phyloP scores from a whole-genome alignment of 176 grass and related monocot species.

The Eleusine indica region DNA sequence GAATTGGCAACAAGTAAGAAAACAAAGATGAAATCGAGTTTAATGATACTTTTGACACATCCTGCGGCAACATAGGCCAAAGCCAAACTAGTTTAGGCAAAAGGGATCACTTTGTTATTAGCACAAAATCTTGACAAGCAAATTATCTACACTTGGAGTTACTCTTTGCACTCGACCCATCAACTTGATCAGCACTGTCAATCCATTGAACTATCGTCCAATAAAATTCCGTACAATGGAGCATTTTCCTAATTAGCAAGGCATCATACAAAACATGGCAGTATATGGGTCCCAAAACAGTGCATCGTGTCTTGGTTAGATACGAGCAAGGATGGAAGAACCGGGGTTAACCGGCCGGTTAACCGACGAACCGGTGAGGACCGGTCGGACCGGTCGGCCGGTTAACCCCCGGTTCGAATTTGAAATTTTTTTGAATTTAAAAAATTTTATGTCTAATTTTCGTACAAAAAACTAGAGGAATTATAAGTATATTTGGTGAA shows the following conservation, averaged over 20 bases:
- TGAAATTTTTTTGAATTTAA: too few relatives aligned
- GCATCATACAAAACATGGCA: background rate
- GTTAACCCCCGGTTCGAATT: too few relatives aligned
- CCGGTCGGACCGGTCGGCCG: too few relatives aligned
- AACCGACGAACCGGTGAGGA: too few relatives aligned
- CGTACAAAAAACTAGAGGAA: too few relatives aligned
- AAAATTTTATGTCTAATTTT: too few relatives aligned
- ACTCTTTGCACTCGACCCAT: background rate
- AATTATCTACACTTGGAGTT: background rate
- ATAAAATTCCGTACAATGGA: background rate
- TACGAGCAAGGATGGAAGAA: too few relatives aligned
- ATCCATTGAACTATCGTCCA: background rate
- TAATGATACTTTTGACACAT: background rate
- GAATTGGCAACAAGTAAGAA: background rate
- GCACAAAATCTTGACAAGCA: background rate
- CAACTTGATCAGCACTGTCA: background rate
- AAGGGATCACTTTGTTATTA: background rate
- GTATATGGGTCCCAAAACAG: too few relatives aligned
- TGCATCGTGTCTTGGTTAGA: too few relatives aligned
- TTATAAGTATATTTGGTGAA: too few relatives aligned
- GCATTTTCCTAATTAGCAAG: background rate
- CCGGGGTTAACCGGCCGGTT: too few relatives aligned
- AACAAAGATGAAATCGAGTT: background rate
- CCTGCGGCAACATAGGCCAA: background rate
- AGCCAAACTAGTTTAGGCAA: background rate